These are phyloP conservation scores for Salix caprea DNA, from an alignment of 345 rosid genomes.

Conservation along the genomic window DNA sequence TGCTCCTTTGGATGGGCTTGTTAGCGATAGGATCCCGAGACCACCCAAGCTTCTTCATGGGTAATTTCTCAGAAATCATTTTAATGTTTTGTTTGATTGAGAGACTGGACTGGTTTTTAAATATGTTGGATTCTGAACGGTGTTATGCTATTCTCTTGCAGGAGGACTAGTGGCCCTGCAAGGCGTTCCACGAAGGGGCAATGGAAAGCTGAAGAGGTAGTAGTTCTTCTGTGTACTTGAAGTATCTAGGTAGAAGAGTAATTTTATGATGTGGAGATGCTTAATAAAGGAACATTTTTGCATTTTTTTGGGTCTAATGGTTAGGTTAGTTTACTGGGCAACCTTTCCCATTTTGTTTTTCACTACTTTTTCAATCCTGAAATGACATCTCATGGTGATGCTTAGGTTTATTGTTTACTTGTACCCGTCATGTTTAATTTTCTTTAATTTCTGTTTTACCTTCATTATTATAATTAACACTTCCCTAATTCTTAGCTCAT, in stretches of 20 bases:
- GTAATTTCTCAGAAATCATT: constrained; percentile 33
- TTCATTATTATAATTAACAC: background rate
- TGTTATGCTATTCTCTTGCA: constrained; percentile 13
- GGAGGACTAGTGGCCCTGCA: constrained; percentile 96
- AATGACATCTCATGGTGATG: background rate
- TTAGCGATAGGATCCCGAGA: constrained; percentile 44
- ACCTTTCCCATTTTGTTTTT: background rate
- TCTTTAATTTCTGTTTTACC: background rate
- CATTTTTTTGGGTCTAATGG: background rate
- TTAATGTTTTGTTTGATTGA: background rate
- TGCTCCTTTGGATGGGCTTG: constrained; percentile 55
- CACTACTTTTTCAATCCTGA: background rate
- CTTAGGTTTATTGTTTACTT: background rate
- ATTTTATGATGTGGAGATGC: background rate
- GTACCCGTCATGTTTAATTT: background rate
- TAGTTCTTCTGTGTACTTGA: background rate
- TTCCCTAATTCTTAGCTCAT: background rate
- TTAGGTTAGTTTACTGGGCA: background rate
- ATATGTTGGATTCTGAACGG: background rate
- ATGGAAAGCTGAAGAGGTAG: constrained; percentile 98
- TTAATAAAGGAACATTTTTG: background rate
- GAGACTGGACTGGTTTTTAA: background rate
- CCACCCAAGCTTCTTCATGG: constrained; percentile 59
- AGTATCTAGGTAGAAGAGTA: background rate
- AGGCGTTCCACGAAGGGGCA: constrained; percentile 98